Conservation (phyloP, 2,329 filamentous ascomycete species). For the Colletotrichum endophyticum region DNA sequence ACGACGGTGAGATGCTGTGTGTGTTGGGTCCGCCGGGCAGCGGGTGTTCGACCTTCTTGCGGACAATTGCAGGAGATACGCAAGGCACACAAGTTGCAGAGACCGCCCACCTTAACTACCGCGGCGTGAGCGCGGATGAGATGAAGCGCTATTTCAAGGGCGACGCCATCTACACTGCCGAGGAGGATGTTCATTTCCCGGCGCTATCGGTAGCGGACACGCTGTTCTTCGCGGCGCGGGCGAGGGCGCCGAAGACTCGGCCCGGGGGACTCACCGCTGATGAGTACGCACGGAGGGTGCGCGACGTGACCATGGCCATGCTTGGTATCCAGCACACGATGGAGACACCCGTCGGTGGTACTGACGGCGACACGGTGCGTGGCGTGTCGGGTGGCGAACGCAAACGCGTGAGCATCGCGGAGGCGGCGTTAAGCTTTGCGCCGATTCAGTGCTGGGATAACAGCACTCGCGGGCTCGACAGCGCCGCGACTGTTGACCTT, state of each 20-base stretch:
- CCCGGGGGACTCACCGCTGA: conserved; percentile 47
- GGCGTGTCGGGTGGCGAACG: conserved; percentile 67
- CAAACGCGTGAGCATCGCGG: conserved; percentile 79
- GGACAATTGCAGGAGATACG: conserved; percentile 68
- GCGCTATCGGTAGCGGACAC: conserved; percentile 65
- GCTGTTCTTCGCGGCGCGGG: conserved; percentile 64
- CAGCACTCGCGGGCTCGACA: conserved; percentile 67
- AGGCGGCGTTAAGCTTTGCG: conserved; percentile 51
- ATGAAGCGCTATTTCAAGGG: conserved; percentile 42
- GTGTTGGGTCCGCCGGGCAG: conserved; percentile 59
- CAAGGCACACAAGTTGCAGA: conserved; percentile 54
- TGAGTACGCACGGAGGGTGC: conserved; percentile 56
- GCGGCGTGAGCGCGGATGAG: conserved; percentile 14
- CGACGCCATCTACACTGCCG: conserved; percentile 71
- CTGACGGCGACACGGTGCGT: conserved; percentile 65
- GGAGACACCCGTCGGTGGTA: conserved; percentile 72
- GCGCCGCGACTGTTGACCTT: conserved; percentile 70
- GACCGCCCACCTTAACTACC: conserved; percentile 12
- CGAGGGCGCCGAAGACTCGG: conserved; percentile 52
- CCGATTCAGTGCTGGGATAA: conserved; percentile 75
- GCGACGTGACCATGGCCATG: conserved; percentile 74
- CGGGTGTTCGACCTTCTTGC: conserved; percentile 73
- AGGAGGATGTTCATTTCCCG: conserved; percentile 68
- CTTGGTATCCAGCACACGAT: conserved; percentile 75
- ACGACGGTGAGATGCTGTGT: conserved; percentile 60